These are phyloP conservation scores for Berberis vulgaris DNA, from an alignment of 164 flowering plant species.

Conservation along the genomic window DNA sequence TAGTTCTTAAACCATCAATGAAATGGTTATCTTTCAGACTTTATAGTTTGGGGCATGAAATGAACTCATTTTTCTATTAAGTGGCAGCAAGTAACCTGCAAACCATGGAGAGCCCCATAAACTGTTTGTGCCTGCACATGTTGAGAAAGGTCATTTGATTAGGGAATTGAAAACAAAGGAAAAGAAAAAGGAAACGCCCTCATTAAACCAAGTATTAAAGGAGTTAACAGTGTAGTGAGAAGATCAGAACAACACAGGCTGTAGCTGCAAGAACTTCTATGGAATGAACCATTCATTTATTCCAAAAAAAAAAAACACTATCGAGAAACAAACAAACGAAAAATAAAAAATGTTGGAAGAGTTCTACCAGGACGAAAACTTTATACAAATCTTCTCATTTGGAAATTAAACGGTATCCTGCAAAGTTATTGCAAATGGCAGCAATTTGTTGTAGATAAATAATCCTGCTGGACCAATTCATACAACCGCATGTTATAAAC, in stretches of 20 bases:
- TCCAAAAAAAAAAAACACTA: not conserved
- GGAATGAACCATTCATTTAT: too few relatives aligned
- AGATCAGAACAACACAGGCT: not conserved
- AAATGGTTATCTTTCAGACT: not conserved
- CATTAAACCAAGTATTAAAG: not conserved
- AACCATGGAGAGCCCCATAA: slow-evolving; percentile 86
- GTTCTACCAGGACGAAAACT: too few relatives aligned
- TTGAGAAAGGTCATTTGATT: slow-evolving; percentile 3
- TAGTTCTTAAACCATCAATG: not conserved
- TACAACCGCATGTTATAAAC: too few relatives aligned
- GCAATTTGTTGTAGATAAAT: too few relatives aligned
- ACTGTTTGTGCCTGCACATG: slow-evolving; percentile 71
- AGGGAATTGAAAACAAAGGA: not conserved
- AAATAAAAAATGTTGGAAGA: too few relatives aligned
- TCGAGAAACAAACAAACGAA: not conserved
- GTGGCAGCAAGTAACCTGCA: slow-evolving; percentile 47
- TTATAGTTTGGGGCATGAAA: not conserved
- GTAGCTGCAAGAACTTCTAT: not conserved
- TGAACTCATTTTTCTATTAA: not conserved
- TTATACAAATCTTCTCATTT: too few relatives aligned
- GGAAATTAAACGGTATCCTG: too few relatives aligned
- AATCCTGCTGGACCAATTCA: too few relatives aligned
- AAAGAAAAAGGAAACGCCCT: not conserved
- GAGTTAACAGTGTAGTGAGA: not conserved
- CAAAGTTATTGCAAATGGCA: too few relatives aligned